Base-by-base conservation (phyloP, 2,329 filamentous ascomycete genomes). In the Aureobasidium sp. region DNA sequence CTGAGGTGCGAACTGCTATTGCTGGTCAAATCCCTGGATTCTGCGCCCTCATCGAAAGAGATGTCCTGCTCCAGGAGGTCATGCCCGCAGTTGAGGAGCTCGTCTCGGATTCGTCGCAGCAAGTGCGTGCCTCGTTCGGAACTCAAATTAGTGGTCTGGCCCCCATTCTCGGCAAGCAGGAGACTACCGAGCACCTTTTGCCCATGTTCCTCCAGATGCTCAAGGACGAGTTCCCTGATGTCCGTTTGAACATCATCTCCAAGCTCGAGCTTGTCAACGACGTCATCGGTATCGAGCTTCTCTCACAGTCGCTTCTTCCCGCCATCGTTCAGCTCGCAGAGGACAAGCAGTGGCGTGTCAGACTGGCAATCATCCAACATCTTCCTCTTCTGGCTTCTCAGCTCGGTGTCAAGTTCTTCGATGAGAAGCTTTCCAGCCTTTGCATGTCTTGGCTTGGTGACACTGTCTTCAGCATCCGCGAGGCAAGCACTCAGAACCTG, bases 141-240 rank as follows among this genome's bases (percentile, higher is more conserved):
- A 97, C 91, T 63, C 92, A 99, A 75, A 97, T 99, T 74, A 97
- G 92, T 73, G 94, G 94, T 43, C 84, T 99, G 69, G 94, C 94
- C 48, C 94, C 94, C 6, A 97, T 99, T 68, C 84, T 99, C 67
- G 94, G 94, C 77, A 97, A 97, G 79, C 90, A 99, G 77, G 93
- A 97, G 77, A 99, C 94, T 34, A 97, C 96, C 68, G 88, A 94
- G 69, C 94, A 99, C 74, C 86, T 99, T 48, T 84, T 99, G 48
- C 94, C 94, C 60, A 99, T 99, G 93, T 97, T 99, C 77, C 83
- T 99, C 60, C 90, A 96, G 75, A 99, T 99, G 94, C 87, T 99
- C 70, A 99, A 97, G 83, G 94, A 99, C 71, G 94, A 99, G 73
- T 97, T 97, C 76, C 94, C 94, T 26, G 94, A 99, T 74, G 94